A percentile compares a stretch with the other conserved stretches of the same genome.
Evolutionary conservation across 1,139 yeast genomes (phyloP).

Genomic region (Pneumocystis oryctolagi): DNA sequence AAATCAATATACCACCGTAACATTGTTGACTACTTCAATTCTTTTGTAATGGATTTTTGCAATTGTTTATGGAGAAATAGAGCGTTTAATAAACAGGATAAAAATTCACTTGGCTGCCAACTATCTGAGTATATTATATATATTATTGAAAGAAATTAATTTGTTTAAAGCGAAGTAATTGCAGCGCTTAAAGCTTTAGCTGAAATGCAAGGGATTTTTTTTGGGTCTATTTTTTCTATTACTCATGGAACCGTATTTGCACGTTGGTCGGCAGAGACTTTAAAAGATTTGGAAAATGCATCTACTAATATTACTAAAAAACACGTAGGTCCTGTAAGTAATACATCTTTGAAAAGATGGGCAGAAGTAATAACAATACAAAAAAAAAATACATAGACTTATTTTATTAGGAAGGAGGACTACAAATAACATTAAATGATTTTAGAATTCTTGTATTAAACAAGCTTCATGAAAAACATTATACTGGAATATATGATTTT

Average conservation of each 20-base stretch:
- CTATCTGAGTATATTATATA: neutral
- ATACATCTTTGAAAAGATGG: conserved; percentile 2
- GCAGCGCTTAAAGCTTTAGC: neutral
- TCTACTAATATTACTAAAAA: conserved; percentile 22
- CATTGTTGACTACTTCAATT: conserved; percentile 33
- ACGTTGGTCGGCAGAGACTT: conserved; percentile 30
- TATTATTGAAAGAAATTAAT: neutral
- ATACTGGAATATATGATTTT: conserved; percentile 7
- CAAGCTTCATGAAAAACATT: conserved; percentile 5
- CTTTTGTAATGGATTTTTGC: conserved; percentile 43
- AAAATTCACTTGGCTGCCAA: conserved; percentile 23
- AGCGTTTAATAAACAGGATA: conserved; percentile 21
- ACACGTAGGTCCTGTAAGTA: conserved; percentile 32
- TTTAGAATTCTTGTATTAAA: conserved; percentile 5
- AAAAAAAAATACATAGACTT: neutral
- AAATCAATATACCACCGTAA: conserved; percentile 17
- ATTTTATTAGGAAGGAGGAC: conserved; percentile 3
- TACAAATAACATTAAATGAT: conserved; percentile 3
- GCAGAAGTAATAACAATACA: conserved; percentile 2
- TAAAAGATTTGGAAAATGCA: conserved; percentile 36
- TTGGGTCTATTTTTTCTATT: conserved; percentile 33
- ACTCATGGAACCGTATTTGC: conserved; percentile 44
- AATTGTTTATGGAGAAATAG: conserved; percentile 51
- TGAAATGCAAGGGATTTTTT: conserved; percentile 14
- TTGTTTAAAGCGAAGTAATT: neutral